phyloP scores from a whole-genome alignment of 73 alveolate species.

The Symbiodinium natans region DNA sequence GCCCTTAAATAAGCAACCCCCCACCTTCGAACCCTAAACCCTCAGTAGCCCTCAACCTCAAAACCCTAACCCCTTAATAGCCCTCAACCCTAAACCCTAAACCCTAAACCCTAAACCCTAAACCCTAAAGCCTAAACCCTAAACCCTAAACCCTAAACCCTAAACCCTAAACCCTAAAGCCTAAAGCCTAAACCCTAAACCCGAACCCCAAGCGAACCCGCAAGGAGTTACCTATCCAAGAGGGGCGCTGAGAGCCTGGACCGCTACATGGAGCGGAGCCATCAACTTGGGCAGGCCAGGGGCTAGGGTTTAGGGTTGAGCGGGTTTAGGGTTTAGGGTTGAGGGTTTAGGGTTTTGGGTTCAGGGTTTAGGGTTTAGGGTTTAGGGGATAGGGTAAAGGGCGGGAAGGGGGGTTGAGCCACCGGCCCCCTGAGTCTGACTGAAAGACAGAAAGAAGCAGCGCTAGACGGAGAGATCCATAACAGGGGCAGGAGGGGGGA shows the following conservation, averaged over 20 bases:
- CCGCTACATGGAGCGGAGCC: constrained; percentile 69
- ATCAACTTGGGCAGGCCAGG: constrained; percentile 54
- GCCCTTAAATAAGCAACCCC: too few relatives aligned
- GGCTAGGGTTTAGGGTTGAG: too few relatives aligned
- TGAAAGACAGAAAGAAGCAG: too few relatives aligned
- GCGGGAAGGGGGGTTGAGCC: too few relatives aligned
- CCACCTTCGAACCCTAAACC: too few relatives aligned
- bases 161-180: background rate
- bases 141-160: background rate
- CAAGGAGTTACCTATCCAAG: constrained; percentile 43
- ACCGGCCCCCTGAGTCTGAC: too few relatives aligned
- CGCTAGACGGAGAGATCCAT: too few relatives aligned
- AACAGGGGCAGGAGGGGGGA: too few relatives aligned
- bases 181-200: background rate
- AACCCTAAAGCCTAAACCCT: background rate
- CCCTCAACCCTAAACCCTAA: background rate
- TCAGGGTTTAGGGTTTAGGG: too few relatives aligned
- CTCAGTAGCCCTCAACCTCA: background rate
- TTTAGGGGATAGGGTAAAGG: too few relatives aligned
- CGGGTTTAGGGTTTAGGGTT: too few relatives aligned
- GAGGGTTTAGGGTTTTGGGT: too few relatives aligned
- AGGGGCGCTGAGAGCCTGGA: constrained; percentile 73
- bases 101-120: constrained; percentile 1
- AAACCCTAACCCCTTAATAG: background rate
- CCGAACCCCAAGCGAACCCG: background rate